Conservation (phyloP, 139 green algal species). For the Picochlorum sp. region DNA sequence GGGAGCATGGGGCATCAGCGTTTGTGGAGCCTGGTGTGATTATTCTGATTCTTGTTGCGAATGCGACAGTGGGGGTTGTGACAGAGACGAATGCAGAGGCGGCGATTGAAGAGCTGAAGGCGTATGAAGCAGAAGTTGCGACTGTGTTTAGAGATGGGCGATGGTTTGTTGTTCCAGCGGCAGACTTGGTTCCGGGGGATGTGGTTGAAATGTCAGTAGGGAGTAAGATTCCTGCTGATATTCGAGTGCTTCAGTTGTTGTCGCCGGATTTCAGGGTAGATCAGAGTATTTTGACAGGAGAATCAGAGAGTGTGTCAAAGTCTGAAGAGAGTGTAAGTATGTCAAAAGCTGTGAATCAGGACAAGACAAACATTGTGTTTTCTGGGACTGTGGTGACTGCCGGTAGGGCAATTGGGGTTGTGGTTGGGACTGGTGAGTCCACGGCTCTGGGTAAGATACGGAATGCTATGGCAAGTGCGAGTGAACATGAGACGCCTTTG, state of each 20-base stretch:
- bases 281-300: conserved; percentile 91
- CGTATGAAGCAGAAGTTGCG: conserved; percentile 85
- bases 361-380: conserved; percentile 96
- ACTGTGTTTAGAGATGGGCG: conserved; percentile 64
- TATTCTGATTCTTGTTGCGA: conserved; percentile 87
- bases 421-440: conserved; percentile 77
- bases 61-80: conserved; percentile 85
- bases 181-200: conserved; percentile 89
- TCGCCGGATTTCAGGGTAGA: conserved; percentile 81
- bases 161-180: conserved; percentile 52
- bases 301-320: conserved; percentile 79
- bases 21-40: conserved; percentile 98
- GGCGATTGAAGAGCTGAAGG: conserved; percentile 92
- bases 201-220: conserved; percentile 83
- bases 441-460: conserved; percentile 98
- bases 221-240: conserved; percentile 88
- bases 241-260: conserved; percentile 64
- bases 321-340: conserved; percentile 35
- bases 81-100: conserved; percentile 94
- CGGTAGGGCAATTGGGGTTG: conserved; percentile 64
- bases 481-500: conserved; percentile 93
- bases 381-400: conserved; percentile 87
- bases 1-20: conserved; percentile 71
- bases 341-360: conserved; percentile 36
- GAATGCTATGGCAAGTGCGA: conserved; percentile 49